Base-by-base conservation (phyloP, 306 rosid species). In the Quercus rubra region DNA sequence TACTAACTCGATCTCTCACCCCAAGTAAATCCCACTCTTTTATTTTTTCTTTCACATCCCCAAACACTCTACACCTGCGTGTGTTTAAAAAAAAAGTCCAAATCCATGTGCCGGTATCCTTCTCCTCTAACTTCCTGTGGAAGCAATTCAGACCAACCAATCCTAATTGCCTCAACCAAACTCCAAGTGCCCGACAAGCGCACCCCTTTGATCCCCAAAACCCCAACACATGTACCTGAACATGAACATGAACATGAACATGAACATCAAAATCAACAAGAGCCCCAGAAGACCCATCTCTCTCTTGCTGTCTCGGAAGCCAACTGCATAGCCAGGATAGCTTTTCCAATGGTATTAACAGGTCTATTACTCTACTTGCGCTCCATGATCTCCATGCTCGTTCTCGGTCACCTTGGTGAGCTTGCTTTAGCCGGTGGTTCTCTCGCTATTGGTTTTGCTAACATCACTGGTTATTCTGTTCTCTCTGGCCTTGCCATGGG, bases 401-500 rank as follows among this genome's bases (percentile, higher is more conserved):
- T 95, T 73, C 99, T 95, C 0, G 99, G 99, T 46, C 94, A 83
- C 14, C 88, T 87, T 0, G 85, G 95, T 1, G 93, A 88, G 21
- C 91, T 95, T 25, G 80, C 97, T 23, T 38, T 95, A 4, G 99
- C 98, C 0, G 97, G 99, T 1, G 99, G 99, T 3, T 80, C 99
- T 0, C 89, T 95, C 0, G 98, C 99, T 0, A 89, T 95, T 31
- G 98, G 96, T 2, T 95, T 95, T 49, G 97, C 99, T 2, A 95
- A 95, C 81, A 95, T 95, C 54, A 92, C 99, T 0, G 97, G 96
- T 1, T 95, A 91, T 76, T 95, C 98, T 13, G 54, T 95, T 82
- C 92, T 95, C 74, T 91, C 99, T 1, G 98, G 99, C 64, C 91
- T 95, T 2, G 94, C 99, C 77, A 88, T 89, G 85, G 99, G 98